These are phyloP conservation scores for Zymoseptoria brevis DNA, from an alignment of 2,329 filamentous ascomycete genomes.

Conservation along the genomic window DNA sequence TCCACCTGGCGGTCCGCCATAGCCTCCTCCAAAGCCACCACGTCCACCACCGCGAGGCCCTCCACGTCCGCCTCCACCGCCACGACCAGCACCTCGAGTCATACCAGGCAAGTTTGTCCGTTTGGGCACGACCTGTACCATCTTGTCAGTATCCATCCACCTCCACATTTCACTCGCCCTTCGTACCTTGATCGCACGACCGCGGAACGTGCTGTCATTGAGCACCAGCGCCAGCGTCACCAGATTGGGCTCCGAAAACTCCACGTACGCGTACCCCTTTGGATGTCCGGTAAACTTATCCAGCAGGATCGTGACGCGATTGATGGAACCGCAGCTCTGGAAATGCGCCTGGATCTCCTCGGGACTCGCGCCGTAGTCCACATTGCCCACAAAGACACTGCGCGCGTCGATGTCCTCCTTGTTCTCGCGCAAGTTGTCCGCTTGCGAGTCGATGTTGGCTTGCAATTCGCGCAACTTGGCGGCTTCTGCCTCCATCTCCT, in stretches of 20 bases:
- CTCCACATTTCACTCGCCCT: neutral
- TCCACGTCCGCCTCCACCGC: constrained; percentile 40
- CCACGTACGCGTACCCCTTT: constrained; percentile 99
- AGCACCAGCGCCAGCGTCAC: constrained; percentile 89
- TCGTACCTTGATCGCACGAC: constrained; percentile 84
- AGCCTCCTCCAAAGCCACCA: constrained; percentile 37
- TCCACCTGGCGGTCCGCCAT: constrained; percentile 20
- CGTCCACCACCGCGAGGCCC: constrained; percentile 50
- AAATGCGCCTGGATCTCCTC: constrained; percentile 99
- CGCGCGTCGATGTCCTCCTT: constrained; percentile 92
- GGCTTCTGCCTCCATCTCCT: constrained; percentile 53
- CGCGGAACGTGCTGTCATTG: constrained; percentile 94
- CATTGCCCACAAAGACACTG: constrained; percentile 97
- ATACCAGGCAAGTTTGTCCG: constrained; percentile 95
- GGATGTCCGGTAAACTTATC: constrained; percentile 99
- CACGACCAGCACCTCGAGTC: constrained; percentile 70
- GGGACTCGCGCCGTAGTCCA: constrained; percentile 92
- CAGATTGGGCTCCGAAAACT: constrained; percentile 88
- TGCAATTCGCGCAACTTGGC: constrained; percentile 49
- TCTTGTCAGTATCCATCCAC: neutral
- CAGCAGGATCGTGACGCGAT: constrained; percentile 91
- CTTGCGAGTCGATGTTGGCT: constrained; percentile 67
- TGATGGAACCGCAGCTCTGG: constrained; percentile 93
- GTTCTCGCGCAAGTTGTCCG: constrained; percentile 75
- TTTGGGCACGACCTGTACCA: constrained; percentile 70